These are phyloP conservation scores for Trichocomaceae sp. DNA, from an alignment of 2,329 filamentous ascomycete species.

Conservation along the genomic window DNA sequence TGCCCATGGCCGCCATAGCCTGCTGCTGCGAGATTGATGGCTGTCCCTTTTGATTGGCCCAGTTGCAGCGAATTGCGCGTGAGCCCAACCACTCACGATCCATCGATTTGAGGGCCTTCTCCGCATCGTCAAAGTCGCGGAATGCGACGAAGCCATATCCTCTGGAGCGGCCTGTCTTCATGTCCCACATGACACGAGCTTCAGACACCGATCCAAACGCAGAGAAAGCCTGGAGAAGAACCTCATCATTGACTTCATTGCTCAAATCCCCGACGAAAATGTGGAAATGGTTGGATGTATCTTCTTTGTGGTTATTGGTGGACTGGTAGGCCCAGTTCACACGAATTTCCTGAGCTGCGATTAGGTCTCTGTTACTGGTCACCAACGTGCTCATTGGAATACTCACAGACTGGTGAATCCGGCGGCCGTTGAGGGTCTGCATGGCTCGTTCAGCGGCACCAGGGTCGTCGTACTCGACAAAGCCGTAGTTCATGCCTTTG, in stretches of 20 bases:
- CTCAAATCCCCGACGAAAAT: conserved; percentile 97
- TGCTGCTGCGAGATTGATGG: conserved; percentile 97
- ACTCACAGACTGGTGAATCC: conserved; percentile 89
- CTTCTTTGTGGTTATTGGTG: conserved; percentile 88
- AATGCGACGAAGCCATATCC: conserved; percentile 98
- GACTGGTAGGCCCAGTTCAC: conserved; percentile 99
- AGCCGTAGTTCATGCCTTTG: conserved; percentile 98
- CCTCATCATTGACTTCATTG: conserved; percentile 97
- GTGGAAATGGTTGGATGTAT: conserved; percentile 97
- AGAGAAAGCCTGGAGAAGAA: conserved; percentile 87
- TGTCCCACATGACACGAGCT: conserved; percentile 99
- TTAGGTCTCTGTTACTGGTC: conserved; percentile 14
- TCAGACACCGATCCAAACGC: conserved; percentile 94
- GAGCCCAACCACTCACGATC: conserved; percentile 98
- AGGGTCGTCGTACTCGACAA: conserved; percentile 97
- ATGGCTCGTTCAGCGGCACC: conserved; percentile 94
- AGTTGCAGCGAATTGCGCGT: conserved; percentile 97
- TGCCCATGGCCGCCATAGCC: conserved; percentile 93
- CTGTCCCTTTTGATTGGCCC: conserved; percentile 99
- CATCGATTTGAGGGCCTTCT: conserved; percentile 95
- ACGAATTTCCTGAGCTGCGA: conserved; percentile 70
- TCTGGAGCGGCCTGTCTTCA: conserved; percentile 97
- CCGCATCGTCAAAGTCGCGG: conserved; percentile 85
- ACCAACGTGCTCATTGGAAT: not conserved
- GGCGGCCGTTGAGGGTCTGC: conserved; percentile 90